Base-by-base conservation (phyloP, 768 basidiomycete genomes). In the Dictyophora rubrovolvata region DNA sequence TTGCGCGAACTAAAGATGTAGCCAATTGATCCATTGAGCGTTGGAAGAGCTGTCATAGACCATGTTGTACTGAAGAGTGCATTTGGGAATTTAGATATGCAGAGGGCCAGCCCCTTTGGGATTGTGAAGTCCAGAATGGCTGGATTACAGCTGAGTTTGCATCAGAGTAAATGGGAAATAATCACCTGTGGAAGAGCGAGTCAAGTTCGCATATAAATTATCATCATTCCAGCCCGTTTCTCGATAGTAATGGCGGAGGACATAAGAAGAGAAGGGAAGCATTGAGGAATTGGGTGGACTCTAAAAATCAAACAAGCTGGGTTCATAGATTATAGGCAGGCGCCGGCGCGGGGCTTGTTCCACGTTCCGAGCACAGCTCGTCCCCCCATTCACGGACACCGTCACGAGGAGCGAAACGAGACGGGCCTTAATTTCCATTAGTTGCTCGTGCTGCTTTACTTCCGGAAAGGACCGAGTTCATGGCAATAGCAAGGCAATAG, bases 221-320 rank as follows among this genome's bases (percentile, higher is more conserved):
- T 97, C 94, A 69, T 95, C 91, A 65, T 93, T 93, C 95, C 95
- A 98, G 62, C 91, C 89, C 34, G 92, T 96, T n/a, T 84, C 84
- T 63, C 82, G 80, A 76, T 92, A 93, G 72, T 95, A 97, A 69
- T 79, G 86, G 63, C 87, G 86, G 37, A 97, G 77, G 59, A 97
- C 86, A 73, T 92, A 90, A 14, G 88, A 81, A 42, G 89, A 85
- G 66, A 92, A 92, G 6, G 90, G 87, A 72, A 90, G 87, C 90
- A 92, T 90, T 11, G 60, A 18, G 28, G 17, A n/a, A 10, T 54
- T 60, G 8, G 55, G 47, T 3, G 2, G 7, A 7, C 7, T 28
- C 7, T 28, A 7, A 28, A 28, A 28, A 28, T 28, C 7, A 28
- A 28, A 28, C 28, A 28, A 28, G 28, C 28, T 28, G 28, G 7